Evolutionary conservation across 371 early-diverging fungal species (phyloP).

Genomic region (Cokeromyces recurvatus): DNA sequence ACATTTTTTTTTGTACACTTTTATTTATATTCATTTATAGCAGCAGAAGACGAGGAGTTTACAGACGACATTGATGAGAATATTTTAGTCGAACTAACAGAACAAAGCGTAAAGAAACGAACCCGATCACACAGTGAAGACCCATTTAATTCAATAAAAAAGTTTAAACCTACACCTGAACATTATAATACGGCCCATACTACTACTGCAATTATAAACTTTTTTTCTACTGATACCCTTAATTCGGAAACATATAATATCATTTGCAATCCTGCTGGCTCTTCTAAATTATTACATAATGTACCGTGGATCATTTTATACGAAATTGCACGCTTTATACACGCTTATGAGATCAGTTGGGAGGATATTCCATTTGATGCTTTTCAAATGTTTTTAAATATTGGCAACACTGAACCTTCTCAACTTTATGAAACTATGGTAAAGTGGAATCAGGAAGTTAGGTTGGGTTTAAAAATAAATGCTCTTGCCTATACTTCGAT

Average conservation of each 20-base stretch:
- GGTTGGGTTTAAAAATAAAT: slow-evolving; percentile 6
- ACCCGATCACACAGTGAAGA: too few relatives aligned
- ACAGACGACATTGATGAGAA: background rate
- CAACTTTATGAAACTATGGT: slow-evolving; percentile 24
- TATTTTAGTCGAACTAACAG: background rate
- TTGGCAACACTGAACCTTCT: slow-evolving; percentile 14
- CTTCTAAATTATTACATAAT: slow-evolving; percentile 7
- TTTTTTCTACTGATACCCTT: too few relatives aligned
- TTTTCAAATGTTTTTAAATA: slow-evolving; percentile 20
- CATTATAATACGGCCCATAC: too few relatives aligned
- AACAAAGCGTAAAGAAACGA: background rate
- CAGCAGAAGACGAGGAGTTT: background rate
- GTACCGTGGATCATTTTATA: slow-evolving; percentile 25
- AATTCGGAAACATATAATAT: background rate
- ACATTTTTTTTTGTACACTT: background rate
- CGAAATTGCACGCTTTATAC: slow-evolving; percentile 33
- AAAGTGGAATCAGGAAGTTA: slow-evolving; percentile 25
- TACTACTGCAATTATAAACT: too few relatives aligned
- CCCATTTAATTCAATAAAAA: too few relatives aligned
- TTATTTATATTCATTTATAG: background rate
- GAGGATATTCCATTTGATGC: slow-evolving; percentile 24
- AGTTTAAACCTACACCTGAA: too few relatives aligned
- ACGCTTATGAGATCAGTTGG: slow-evolving; percentile 15
- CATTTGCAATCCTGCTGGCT: slow-evolving; percentile 11
- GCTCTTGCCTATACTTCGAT: slow-evolving; percentile 13